Base-by-base conservation (phyloP, 2,329 filamentous ascomycete genomes). In the Trichothecium sympodiale region DNA sequence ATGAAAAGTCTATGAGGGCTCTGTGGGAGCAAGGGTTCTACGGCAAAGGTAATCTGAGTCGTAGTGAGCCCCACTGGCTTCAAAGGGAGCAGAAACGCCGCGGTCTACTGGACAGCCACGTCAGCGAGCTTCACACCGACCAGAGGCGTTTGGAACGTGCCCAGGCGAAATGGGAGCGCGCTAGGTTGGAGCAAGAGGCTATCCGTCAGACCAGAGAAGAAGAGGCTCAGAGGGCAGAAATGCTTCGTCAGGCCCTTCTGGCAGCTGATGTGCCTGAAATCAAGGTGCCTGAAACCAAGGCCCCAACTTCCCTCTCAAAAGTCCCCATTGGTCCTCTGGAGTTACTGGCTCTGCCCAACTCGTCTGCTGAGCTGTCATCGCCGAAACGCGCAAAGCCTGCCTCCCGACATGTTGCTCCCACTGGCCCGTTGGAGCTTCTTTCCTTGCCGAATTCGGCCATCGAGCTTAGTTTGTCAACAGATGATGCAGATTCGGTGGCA, bases 1-100 rank as follows among this genome's bases (percentile, higher is more conserved):
- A 95, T 54, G 66, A 77, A 17, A 67, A 69, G 37, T 80, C 85
- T 4, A 80, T 93, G 42, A 71, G 82, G 37, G 85, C 80, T 2
- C 60, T 98, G 17, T 98, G 93, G 91, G 84, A 94, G 58, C 85
- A 93, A 62, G 91, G 91, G 5, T 98, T 98, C 60, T 98, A 89
- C 58, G 93, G 93, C 33, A 95, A 95, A 58, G 91, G 91, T 31
- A 89, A 69, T 47, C 65, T 96, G 39, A 95, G 88, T 62, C 77
- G 93, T 48, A 95, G 88, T 65, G 89, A 98, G 56, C 89, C 89
- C 3, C 91, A 79, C 46, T 98, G 91, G 91, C 59, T 94, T 34
- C 83, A 83, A 44, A 71, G 83, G 43, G 86, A 94, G 57, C 81
- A 84, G 56, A 77, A 80, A 18, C 73, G 80, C 34, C 70, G 70